These are phyloP conservation scores for Knoxdaviesia proteae DNA, from an alignment of 2,329 filamentous ascomycete species.

Conservation along the genomic window DNA sequence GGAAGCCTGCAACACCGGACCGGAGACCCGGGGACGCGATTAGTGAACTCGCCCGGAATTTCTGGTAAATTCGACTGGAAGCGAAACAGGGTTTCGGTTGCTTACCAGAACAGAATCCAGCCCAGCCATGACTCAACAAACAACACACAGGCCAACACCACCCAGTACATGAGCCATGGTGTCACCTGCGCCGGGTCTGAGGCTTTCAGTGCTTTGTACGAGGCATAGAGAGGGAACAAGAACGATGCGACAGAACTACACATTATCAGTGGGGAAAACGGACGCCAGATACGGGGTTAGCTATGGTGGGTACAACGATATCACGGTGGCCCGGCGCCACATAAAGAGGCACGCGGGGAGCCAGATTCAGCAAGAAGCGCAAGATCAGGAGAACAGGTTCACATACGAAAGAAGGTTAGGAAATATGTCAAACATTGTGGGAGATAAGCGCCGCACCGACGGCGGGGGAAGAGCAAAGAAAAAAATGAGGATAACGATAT, in stretches of 20 bases:
- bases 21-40: not conserved
- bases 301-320: slow-evolving; percentile 3
- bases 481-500: not conserved
- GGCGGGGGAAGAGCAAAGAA: not conserved
- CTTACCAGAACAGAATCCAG: slow-evolving; percentile 66
- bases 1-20: slow-evolving; percentile 39
- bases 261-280: slow-evolving; percentile 4
- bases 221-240: slow-evolving; percentile 87
- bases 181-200: slow-evolving; percentile 73
- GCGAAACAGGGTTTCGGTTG: slow-evolving; percentile 1
- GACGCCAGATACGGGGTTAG: slow-evolving; percentile 4
- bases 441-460: slow-evolving; percentile 1
- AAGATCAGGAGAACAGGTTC: slow-evolving; percentile 8
- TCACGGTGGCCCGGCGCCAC: slow-evolving; percentile 1
- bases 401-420: slow-evolving; percentile 61
- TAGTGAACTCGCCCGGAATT: not conserved
- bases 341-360: slow-evolving; percentile 7
- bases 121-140: slow-evolving; percentile 72
- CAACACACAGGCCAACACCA: slow-evolving; percentile 64
- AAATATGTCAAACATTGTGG: slow-evolving; percentile 55
- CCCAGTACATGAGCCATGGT: slow-evolving; percentile 99
- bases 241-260: slow-evolving; percentile 69
- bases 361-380: not conserved
- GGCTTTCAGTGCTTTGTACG: slow-evolving; percentile 92
- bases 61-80: not conserved